Evolutionary conservation across 202 grass and related monocot species (phyloP).

Genomic region (Panicum hallii): DNA sequence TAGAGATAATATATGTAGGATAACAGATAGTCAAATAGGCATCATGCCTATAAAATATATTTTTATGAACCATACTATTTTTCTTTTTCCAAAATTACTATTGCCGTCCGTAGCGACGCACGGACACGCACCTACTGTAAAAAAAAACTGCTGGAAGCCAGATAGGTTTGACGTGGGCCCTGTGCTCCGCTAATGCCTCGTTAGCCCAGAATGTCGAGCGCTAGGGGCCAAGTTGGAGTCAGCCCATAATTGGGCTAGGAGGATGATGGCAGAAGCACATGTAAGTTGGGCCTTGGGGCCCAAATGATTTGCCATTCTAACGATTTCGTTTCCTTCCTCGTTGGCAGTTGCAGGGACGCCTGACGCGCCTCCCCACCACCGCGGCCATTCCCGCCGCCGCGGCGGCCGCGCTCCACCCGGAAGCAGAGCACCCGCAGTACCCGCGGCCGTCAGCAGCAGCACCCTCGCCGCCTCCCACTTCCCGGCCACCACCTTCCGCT

Average conservation of each 20-base stretch:
- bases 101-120: too few species aligned
- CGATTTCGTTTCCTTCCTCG: neutral
- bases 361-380: conserved; percentile 36
- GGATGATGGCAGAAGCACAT: neutral
- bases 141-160: too few species aligned
- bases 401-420: conserved; percentile 28
- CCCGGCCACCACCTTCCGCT: neutral
- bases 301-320: neutral
- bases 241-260: neutral
- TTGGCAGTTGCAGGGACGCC: conserved; percentile 41
- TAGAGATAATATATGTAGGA: too few species aligned
- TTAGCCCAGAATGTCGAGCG: neutral
- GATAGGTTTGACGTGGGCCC: too few species aligned
- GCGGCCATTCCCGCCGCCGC: conserved; percentile 42
- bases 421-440: conserved; percentile 11
- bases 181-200: neutral
- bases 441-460: neutral
- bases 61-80: too few species aligned
- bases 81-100: too few species aligned
- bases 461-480: neutral
- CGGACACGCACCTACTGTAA: too few species aligned
- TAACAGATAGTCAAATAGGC: too few species aligned
- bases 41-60: too few species aligned
- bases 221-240: neutral
- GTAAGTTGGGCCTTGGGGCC: neutral